Base-by-base conservation (phyloP, 2,329 filamentous ascomycete genomes). In the Ascochyta lentis region DNA sequence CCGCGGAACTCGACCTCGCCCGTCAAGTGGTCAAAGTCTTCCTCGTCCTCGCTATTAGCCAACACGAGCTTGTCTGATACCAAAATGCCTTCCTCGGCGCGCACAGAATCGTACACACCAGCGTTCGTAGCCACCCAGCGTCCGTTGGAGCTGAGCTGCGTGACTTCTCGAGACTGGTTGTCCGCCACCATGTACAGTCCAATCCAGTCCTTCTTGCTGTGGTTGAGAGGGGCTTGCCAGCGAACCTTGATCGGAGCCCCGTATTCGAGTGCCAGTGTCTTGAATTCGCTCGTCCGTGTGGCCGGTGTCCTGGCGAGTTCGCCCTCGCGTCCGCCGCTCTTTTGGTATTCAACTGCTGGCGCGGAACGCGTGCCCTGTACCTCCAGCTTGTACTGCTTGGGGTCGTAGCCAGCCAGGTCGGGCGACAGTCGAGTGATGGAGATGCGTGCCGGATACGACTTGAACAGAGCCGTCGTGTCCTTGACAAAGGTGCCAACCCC, bases 141-240 rank as follows among this genome's bases (percentile, higher is more conserved):
- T 34, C 94, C 93, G 51, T 94, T 86, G 1, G 92, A 96, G 4
- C 91, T 86, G 9, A 97, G 86, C 48, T 91, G 88, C 2, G 95
- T 96, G 13, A 89, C 80, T 35, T 96, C 91, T 37, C 94, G 86
- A 7, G 91, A 95, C 6, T 87, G 85, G 71, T 97, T 99, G 76
- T 98, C 94, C 3, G 92, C 92, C 3, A 99, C 92, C 85, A 93
- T 92, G 80, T 98, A 99, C 6, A 99, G 82, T 4, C 94, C 94
- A 49, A 99, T 88, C 95, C 95, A 99, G 75, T 99, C 95, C 68
- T 89, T 90, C 73, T 90, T 92, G 78, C 88, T 89, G 77, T 98
- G 95, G 62, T 92, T 91, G 34, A 87, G 82, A 0, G 95, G 94
- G 0, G 94, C 95, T 26, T 86, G 90, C 95, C 95, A 99, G 66